A percentile compares a stretch with the other conserved stretches of the same genome.
phyloP scores from a whole-genome alignment of 1,139 yeast genomes.

The Zhuliangozyma parablackwelliae region DNA sequence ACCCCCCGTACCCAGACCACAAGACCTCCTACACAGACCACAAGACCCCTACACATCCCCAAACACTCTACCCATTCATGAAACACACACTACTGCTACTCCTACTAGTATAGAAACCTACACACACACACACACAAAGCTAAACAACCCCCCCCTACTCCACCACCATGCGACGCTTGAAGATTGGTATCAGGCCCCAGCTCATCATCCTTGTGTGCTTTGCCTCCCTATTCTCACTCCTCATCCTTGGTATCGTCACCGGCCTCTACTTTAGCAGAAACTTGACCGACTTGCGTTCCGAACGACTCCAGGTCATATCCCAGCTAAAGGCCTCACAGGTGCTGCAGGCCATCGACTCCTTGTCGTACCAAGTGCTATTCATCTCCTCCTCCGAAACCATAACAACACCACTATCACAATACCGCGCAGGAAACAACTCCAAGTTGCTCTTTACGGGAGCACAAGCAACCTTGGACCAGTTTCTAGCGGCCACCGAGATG shows the following conservation, averaged over 20 bases:
- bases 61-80: no score
- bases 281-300: constrained; percentile 60
- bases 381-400: constrained; percentile 60
- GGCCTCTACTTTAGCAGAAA: constrained; percentile 73
- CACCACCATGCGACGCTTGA: constrained; percentile 33
- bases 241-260: constrained; percentile 72
- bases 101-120: no score
- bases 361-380: constrained; percentile 69
- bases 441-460: constrained; percentile 39
- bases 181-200: constrained; percentile 62
- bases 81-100: not conserved
- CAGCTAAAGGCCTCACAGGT: constrained; percentile 78
- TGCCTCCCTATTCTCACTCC: constrained; percentile 71
- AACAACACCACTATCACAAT: constrained; percentile 55
- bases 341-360: constrained; percentile 57
- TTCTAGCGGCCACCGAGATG: constrained; percentile 56
- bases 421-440: constrained; percentile 67
- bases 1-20: no score
- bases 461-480: constrained; percentile 49
- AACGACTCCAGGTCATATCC: constrained; percentile 71
- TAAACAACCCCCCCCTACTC: no score
- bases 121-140: no score
- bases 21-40: no score
- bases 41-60: no score
- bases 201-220: constrained; percentile 74